Percentiles rank a stretch among this genome's conserved stretches.
phyloP scores from a whole-genome alignment of 129 eudicot species.

The Artemisia annua region DNA sequence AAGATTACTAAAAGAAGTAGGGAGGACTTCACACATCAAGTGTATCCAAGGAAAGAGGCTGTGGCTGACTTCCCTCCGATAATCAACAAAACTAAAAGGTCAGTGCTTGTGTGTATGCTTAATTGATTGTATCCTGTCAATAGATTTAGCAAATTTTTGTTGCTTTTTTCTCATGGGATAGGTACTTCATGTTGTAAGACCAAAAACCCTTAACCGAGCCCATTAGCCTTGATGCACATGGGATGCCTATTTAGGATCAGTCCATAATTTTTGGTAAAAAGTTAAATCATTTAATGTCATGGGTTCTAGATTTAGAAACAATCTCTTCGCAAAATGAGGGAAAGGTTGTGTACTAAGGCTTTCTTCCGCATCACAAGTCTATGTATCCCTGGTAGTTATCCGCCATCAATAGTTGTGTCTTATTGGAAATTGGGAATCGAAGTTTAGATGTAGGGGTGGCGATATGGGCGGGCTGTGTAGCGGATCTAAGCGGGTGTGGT shows the following conservation, averaged over 20 bases:
- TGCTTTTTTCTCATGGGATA: neutral
- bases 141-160: neutral
- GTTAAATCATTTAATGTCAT: conserved; percentile 1
- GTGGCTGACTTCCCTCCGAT: conserved; percentile 34
- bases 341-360: neutral
- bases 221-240: neutral
- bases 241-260: neutral
- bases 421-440: neutral
- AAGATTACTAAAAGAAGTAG: conserved; percentile 62
- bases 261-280: neutral
- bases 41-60: conserved; percentile 40
- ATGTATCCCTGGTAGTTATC: neutral
- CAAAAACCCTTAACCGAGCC: conserved; percentile 2
- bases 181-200: conserved; percentile 3
- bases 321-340: neutral
- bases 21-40: conserved; percentile 46
- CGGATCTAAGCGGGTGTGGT: no score
- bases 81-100: conserved; percentile 54
- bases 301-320: neutral
- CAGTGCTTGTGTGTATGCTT: conserved; percentile 17
- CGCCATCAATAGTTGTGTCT: neutral
- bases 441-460: neutral
- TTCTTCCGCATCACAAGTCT: neutral
- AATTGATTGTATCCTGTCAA: neutral
- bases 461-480: no score